Evolutionary conservation across 495 filamentous ascomycete genomes (phyloP).

Genomic region (Massariosphaeria phaeospora): DNA sequence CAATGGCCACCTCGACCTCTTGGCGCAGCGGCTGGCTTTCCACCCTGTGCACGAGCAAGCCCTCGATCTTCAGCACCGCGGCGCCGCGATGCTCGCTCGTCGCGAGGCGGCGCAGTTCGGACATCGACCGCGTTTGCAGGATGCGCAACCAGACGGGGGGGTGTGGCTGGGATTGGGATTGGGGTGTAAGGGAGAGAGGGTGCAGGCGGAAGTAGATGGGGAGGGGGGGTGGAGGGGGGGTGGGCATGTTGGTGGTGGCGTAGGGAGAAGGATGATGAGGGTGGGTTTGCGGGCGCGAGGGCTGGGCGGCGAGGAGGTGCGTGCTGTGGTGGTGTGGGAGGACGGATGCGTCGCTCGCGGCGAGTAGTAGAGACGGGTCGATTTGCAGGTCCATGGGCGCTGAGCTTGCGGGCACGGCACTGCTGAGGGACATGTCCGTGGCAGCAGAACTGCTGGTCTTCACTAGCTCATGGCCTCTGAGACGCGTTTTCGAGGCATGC

Average conservation of each 20-base stretch:
- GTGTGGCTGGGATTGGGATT: conserved; percentile 33
- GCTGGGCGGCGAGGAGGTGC: background rate
- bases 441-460: background rate
- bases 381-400: conserved; percentile 53
- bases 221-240: too few species aligned
- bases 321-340: conserved; percentile 28
- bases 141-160: conserved; percentile 60
- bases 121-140: conserved; percentile 51
- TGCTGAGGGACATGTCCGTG: background rate
- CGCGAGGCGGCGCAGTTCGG: conserved; percentile 53
- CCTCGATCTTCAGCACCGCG: conserved; percentile 56
- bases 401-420: background rate
- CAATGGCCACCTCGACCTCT: conserved; percentile 51
- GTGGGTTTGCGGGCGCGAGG: too few species aligned
- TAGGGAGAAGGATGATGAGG: background rate
- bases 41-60: conserved; percentile 50
- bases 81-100: conserved; percentile 53
- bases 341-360: conserved; percentile 49
- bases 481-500: conserved; percentile 2
- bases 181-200: conserved; percentile 47
- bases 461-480: background rate
- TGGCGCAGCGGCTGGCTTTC: conserved; percentile 48
- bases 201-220: conserved; percentile 63
- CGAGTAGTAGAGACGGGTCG: conserved; percentile 53
- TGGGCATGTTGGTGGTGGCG: too few species aligned